Evolutionary conservation across 495 filamentous ascomycete species (phyloP).

Genomic region (Umbilicaria muhlenbergii): DNA sequence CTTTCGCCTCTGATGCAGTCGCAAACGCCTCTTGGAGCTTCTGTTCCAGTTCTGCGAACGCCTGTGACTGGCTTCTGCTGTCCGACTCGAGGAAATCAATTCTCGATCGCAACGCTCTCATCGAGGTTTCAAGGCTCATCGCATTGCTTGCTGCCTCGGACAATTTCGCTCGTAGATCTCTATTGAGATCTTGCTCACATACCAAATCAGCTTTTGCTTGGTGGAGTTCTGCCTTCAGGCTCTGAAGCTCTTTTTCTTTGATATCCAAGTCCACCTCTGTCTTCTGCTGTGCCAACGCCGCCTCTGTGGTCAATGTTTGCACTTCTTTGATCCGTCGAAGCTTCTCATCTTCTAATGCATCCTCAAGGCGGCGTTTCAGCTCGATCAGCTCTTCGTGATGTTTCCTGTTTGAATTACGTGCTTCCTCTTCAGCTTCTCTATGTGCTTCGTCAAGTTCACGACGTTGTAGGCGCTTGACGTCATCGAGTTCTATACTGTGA

Average conservation of each 20-base stretch:
- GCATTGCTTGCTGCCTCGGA: slow-evolving; percentile 45
- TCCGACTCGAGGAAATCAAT: slow-evolving; percentile 82
- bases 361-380: slow-evolving; percentile 30
- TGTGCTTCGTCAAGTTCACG: slow-evolving; percentile 28
- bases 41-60: slow-evolving; percentile 60
- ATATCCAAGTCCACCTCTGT: slow-evolving; percentile 43
- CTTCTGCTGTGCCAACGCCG: slow-evolving; percentile 46
- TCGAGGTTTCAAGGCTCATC: slow-evolving; percentile 53
- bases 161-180: slow-evolving; percentile 43
- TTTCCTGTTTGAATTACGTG: slow-evolving; percentile 22
- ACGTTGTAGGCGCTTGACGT: slow-evolving; percentile 32
- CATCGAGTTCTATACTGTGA: slow-evolving; percentile 42
- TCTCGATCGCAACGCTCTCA: slow-evolving; percentile 56
- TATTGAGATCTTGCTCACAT: slow-evolving; percentile 37
- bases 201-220: slow-evolving; percentile 23
- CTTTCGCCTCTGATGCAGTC: slow-evolving; percentile 50
- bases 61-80: slow-evolving; percentile 66
- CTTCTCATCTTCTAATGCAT: slow-evolving; percentile 52
- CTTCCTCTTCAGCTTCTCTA: slow-evolving; percentile 25
- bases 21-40: slow-evolving; percentile 61
- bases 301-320: slow-evolving; percentile 43
- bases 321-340: slow-evolving; percentile 43
- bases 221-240: slow-evolving; percentile 41
- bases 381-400: slow-evolving; percentile 36
- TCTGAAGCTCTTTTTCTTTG: slow-evolving; percentile 44